A percentile compares a stretch with the other conserved stretches of the same genome.
phyloP scores from a whole-genome alignment of 2,329 filamentous ascomycete genomes.

The Colletotrichum sansevieriae region DNA sequence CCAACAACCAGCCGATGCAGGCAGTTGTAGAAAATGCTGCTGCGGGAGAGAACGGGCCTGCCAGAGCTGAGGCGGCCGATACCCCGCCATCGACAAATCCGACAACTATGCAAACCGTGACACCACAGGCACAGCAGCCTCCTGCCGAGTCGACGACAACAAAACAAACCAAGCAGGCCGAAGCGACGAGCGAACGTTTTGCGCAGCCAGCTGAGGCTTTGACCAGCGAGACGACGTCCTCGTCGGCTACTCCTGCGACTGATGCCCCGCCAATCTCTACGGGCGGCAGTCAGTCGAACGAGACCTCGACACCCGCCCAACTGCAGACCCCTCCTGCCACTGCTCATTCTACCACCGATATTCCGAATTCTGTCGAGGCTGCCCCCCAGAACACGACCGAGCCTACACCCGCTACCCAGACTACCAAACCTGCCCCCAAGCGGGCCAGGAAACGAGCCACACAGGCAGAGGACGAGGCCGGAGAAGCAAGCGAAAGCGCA shows the following conservation, averaged over 20 bases:
- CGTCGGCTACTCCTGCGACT: background rate
- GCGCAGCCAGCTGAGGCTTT: background rate
- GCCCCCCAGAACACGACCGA: background rate
- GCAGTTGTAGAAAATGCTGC: background rate
- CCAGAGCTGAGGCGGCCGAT: constrained; percentile 1
- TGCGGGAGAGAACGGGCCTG: background rate
- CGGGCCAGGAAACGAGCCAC: constrained; percentile 36
- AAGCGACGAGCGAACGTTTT: background rate
- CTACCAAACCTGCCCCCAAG: constrained; percentile 21
- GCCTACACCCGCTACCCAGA: background rate
- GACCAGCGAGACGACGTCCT: background rate
- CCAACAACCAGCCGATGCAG: background rate
- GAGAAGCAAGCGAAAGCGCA: constrained; percentile 12
- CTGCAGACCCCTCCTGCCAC: constrained; percentile 36
- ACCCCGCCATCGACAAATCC: constrained; percentile 36
- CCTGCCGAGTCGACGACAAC: background rate
- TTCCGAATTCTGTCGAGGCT: constrained; percentile 11
- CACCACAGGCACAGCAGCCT: constrained; percentile 10
- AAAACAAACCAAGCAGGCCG: background rate
- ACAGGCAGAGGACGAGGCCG: constrained; percentile 29
- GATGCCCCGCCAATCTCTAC: background rate
- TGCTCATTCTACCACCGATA: background rate
- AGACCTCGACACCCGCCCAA: constrained; percentile 26
- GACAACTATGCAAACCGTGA: background rate
- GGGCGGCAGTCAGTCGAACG: background rate